Evolutionary conservation across 1,284 basidiomycete genomes (phyloP), one percentile per base, ranked within the genome.

Genomic region (Ceratobasidium sp.): DNA sequence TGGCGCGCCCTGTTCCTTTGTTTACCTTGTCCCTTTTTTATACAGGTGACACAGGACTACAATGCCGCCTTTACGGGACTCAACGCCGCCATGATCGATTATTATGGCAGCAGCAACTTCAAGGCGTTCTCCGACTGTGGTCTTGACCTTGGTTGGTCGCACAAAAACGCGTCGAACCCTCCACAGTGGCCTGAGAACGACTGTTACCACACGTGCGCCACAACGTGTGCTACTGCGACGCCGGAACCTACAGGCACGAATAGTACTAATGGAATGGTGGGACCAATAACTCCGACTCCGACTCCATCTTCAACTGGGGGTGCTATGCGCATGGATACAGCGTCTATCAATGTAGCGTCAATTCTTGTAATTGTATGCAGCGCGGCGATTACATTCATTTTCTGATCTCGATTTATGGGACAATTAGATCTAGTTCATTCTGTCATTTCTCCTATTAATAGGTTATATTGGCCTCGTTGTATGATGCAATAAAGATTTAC

Each of bases 41-140:
- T 47, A 75, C 50, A 75, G 73, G 73, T 75, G 62, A 75, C 73
- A 19, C 73, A 75, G 62, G 73, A 75, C 64, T 75, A 75, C 54
- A 75, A 75, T 31, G 73, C 73, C n/a, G 73, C 50, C 9, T 75
- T 75, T 56, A 75, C 73, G 9, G 73, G 73, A 24, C 36, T 75
- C 29, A 75, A 67, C 64, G 73, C 73, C 27, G 73, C 73, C 41
- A 66, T 75, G 62, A 67, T 75, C 19, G 73, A 75, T 54, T 75
- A 67, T 45, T 75, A 75, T 22, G 73, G 73, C 63, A 31, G 45
- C 22, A 57, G 14, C 22, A 75, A 75, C 36, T 75, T 75, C 64
- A 75, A 75, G 53, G 63, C 73, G 36, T 75, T 75, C 64, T 67
- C 64, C 33, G 73, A 75, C 50, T 75, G 73, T 31, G 73, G 73